These are phyloP conservation scores for Agrocybe pediades DNA, from an alignment of 768 basidiomycete genomes.

Conservation along the genomic window DNA sequence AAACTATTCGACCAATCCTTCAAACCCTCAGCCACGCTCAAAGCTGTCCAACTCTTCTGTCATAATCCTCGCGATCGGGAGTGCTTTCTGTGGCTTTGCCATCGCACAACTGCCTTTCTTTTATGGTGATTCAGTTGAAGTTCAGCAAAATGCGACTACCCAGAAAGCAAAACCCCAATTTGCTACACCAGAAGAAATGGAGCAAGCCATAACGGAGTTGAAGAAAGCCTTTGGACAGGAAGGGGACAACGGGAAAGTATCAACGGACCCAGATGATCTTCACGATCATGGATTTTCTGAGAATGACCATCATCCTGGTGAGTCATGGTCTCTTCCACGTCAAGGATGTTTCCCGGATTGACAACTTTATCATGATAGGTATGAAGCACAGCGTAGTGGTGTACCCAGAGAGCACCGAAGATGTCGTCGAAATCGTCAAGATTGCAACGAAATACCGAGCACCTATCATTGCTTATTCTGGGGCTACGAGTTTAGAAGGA, in stretches of 20 bases:
- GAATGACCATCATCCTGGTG: slow-evolving; percentile 54
- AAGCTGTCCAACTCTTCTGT: not conserved
- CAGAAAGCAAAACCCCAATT: slow-evolving; percentile 41
- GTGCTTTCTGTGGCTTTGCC: slow-evolving; percentile 2
- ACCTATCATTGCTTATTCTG: slow-evolving; percentile 79
- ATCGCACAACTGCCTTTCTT: slow-evolving; percentile 3
- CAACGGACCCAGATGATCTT: slow-evolving; percentile 54
- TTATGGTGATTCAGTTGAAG: not conserved
- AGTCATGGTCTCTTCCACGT: slow-evolving; percentile 13
- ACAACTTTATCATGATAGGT: too few species aligned
- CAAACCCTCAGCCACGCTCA: not conserved
- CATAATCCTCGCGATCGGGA: not conserved
- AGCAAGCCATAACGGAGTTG: slow-evolving; percentile 53
- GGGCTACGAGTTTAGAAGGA: slow-evolving; percentile 83
- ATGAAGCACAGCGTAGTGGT: slow-evolving; percentile 60
- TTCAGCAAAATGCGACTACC: too few species aligned
- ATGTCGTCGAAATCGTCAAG: slow-evolving; percentile 79
- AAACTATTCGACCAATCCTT: not conserved
- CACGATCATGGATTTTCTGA: slow-evolving; percentile 55
- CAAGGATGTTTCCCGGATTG: not conserved
- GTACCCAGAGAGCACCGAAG: slow-evolving; percentile 70
- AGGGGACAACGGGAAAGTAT: slow-evolving; percentile 36
- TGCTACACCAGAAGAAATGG: slow-evolving; percentile 55
- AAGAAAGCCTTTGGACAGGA: slow-evolving; percentile 37
- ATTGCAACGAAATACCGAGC: slow-evolving; percentile 74